Percentiles rank a stretch among this genome's conserved stretches.
These are phyloP conservation scores for Quercus tomentella DNA, from an alignment of 331 rosid genomes.

Conservation along the genomic window DNA sequence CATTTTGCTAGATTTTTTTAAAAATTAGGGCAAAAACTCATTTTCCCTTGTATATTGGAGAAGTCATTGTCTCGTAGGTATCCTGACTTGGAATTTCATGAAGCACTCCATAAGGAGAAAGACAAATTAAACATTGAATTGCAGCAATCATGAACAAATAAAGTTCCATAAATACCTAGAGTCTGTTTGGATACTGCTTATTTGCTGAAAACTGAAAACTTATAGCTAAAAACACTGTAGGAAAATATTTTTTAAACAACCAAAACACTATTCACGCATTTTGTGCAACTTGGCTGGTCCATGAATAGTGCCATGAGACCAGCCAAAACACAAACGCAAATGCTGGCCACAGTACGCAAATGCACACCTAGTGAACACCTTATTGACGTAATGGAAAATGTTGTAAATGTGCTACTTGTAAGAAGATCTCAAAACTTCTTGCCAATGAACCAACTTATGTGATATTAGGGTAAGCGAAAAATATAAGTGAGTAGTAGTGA, in stretches of 20 bases:
- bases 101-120: conserved; percentile 36
- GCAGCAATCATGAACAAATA: conserved; percentile 17
- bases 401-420: conserved; percentile 12
- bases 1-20: no score
- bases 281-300: no score
- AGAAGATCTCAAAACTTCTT: conserved; percentile 9
- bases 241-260: no score
- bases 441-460: conserved; percentile 13
- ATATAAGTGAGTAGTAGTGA: neutral
- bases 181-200: no score
- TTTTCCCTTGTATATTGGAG: neutral
- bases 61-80: conserved; percentile 25
- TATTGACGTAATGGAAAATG: conserved; percentile 28
- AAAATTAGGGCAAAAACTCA: no score
- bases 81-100: conserved; percentile 18
- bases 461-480: neutral
- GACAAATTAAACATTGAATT: conserved; percentile 28
- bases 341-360: no score
- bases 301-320: no score
- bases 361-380: conserved; percentile 19
- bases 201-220: no score
- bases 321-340: no score
- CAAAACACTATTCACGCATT: no score
- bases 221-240: no score
- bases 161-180: conserved; percentile 7